These are phyloP conservation scores for Ogataea neopini DNA, from an alignment of 805 yeast species.

Conservation along the genomic window DNA sequence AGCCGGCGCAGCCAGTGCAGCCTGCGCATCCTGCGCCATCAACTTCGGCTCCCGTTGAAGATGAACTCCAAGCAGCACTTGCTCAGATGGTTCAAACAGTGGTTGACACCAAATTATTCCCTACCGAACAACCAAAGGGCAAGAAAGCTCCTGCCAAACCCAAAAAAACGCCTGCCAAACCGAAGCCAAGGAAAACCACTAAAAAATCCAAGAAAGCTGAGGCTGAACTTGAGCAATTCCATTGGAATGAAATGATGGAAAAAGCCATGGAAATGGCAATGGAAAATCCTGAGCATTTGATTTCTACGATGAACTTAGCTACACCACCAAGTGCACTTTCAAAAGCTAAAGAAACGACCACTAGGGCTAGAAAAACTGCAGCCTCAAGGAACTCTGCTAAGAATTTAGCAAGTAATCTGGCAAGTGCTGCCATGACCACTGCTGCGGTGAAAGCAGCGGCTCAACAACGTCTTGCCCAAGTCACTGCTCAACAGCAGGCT, in stretches of 20 bases:
- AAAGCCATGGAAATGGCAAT: slow-evolving; percentile 78
- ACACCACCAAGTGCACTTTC: slow-evolving; percentile 6
- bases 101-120: slow-evolving; percentile 38
- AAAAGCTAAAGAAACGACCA: slow-evolving; percentile 3
- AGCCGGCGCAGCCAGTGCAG: too few relatives aligned
- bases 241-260: slow-evolving; percentile 70
- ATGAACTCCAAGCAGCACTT: slow-evolving; percentile 51
- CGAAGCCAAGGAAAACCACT: slow-evolving; percentile 10
- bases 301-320: slow-evolving; percentile 37
- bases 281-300: slow-evolving; percentile 51
- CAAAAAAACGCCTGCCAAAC: slow-evolving; percentile 9
- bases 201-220: slow-evolving; percentile 15
- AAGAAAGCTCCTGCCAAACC: slow-evolving; percentile 1
- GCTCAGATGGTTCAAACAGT: slow-evolving; percentile 59
- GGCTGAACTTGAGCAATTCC: slow-evolving; percentile 52
- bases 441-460: slow-evolving; percentile 27
- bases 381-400: slow-evolving; percentile 6
- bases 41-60: slow-evolving; percentile 23
- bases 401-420: slow-evolving; percentile 14
- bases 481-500: slow-evolving; percentile 26
- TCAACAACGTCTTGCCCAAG: slow-evolving; percentile 26
- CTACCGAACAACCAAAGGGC: slow-evolving; percentile 6
- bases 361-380: slow-evolving; percentile 3
- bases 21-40: slow-evolving; percentile 3
- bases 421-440: slow-evolving; percentile 27